Conservation (phyloP, 2,329 filamentous ascomycete species). For the Metarhizium guizhouense region DNA sequence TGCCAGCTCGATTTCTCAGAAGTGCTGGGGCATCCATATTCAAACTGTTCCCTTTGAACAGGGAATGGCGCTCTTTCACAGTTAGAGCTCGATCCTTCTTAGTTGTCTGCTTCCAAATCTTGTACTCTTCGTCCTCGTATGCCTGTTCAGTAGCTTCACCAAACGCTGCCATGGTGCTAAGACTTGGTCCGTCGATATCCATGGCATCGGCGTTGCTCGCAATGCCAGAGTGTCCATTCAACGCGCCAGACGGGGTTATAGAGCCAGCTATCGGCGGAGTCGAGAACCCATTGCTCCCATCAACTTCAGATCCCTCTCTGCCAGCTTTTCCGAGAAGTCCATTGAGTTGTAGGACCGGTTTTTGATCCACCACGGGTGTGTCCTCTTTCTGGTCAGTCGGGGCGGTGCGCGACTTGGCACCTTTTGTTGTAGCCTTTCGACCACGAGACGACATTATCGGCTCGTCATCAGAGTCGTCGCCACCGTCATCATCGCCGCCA, state of each 20-base stretch:
- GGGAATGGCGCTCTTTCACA: conserved; percentile 73
- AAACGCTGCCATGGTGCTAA: conserved; percentile 57
- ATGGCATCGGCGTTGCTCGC: conserved; percentile 75
- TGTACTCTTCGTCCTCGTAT: conserved; percentile 89
- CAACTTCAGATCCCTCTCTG: conserved; percentile 70
- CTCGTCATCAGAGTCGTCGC: conserved; percentile 91
- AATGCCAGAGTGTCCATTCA: conserved; percentile 57
- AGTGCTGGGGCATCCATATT: conserved; percentile 84
- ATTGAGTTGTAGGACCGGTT: conserved; percentile 61
- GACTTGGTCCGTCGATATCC: conserved; percentile 73
- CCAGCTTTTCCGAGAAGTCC: conserved; percentile 49
- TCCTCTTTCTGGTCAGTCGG: conserved; percentile 66
- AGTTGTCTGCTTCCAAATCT: conserved; percentile 97
- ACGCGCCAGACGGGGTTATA: conserved; percentile 59
- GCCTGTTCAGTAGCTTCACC: conserved; percentile 63
- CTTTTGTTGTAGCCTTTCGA: conserved; percentile 70
- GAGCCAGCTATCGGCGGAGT: conserved; percentile 72
- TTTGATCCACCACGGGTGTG: conserved; percentile 67
- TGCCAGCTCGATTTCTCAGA: conserved; percentile 74
- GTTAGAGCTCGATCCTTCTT: conserved; percentile 88
- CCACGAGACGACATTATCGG: conserved; percentile 97
- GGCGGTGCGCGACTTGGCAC: conserved; percentile 67
- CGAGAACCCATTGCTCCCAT: conserved; percentile 67
- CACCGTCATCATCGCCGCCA: conserved; percentile 72
- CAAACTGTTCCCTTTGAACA: conserved; percentile 78